A percentile compares a stretch with the other conserved stretches of the same genome.
These are phyloP conservation scores for Noccaea bulbosa DNA, from an alignment of 345 rosid species.

Conservation along the genomic window DNA sequence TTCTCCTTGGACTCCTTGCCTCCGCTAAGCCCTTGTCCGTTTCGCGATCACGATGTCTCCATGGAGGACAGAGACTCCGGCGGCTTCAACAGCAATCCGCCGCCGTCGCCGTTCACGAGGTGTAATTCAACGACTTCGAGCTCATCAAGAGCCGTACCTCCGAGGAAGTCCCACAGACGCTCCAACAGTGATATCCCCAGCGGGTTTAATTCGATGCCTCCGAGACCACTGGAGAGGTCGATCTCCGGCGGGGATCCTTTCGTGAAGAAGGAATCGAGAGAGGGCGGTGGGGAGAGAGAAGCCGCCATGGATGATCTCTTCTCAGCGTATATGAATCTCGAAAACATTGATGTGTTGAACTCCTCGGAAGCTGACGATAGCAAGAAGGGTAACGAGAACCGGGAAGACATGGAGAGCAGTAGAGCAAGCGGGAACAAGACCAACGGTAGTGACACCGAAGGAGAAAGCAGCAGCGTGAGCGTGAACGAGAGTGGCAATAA, in stretches of 20 bases:
- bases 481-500: conserved; percentile 67
- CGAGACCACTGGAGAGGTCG: conserved; percentile 53
- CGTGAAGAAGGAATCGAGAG: conserved; percentile 59
- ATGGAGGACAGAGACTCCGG: conserved; percentile 69
- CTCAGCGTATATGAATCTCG: conserved; percentile 95
- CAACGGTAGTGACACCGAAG: conserved; percentile 91
- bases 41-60: conserved; percentile 63
- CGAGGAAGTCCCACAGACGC: conserved; percentile 82
- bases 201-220: conserved; percentile 56
- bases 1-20: conserved; percentile 83
- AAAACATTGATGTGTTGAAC: conserved; percentile 77
- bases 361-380: conserved; percentile 80
- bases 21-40: conserved; percentile 77
- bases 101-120: conserved; percentile 68
- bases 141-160: conserved; percentile 47
- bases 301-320: conserved; percentile 82
- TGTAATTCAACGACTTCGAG: conserved; percentile 45
- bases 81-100: conserved; percentile 44
- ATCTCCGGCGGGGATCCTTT: conserved; percentile 58
- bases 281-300: conserved; percentile 75
- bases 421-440: conserved; percentile 91
- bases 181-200: conserved; percentile 89
- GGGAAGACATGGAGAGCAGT: conserved; percentile 89
- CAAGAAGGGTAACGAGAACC: conserved; percentile 63
- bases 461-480: conserved; percentile 85